Base-by-base conservation (phyloP, 129 eudicot genomes). In the carrot (Daucus carota) region DNA sequence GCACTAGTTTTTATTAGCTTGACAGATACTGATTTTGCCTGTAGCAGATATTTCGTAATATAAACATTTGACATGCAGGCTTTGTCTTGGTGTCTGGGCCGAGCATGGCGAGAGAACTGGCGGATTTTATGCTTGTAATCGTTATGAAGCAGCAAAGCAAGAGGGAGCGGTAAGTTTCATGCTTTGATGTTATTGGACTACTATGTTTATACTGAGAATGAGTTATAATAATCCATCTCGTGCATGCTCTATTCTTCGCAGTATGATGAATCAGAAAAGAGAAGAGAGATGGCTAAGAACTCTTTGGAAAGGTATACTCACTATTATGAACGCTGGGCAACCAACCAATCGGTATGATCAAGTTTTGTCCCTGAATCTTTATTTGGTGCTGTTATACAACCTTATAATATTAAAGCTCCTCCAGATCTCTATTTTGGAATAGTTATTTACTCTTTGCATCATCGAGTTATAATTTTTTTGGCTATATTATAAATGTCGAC, bases 101-200 rank as follows among this genome's bases (percentile, higher is more conserved):
- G 97, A 92, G 38, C 99, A 95, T 85, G 99, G 99, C 54, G 99
- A 95, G 85, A 95, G 94, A 84, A 95, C 97, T 15, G 99, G 99
- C 80, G 99, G 97, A 33, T 95, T 95, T 78, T 95, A 91, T 82
- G 98, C 98, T 29, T 93, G 98, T 75, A 93, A 93, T 59, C 92
- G 92, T 50, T 93, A 90, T 70, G 98, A 93, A 70, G 85, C 92
- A 72, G 98, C 98, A 29, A 90, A 85, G 79, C 93, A 88, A 75
- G 96, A 90, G 79, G 98, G 96, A 84, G 92, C 82, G 85, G 99
- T 94, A 89, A 77, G 71, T 59, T 1, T 17, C n/a, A 13, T 13
- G 29, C 60, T 54, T 59, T 65, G 20, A 32, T 75, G 57, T 15
- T 24, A 31, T 11, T 57, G 6, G 32, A 15, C 38, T 38, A 26